Conservation (phyloP, 2,329 filamentous ascomycete genomes). For the Cladosporium sp. region DNA sequence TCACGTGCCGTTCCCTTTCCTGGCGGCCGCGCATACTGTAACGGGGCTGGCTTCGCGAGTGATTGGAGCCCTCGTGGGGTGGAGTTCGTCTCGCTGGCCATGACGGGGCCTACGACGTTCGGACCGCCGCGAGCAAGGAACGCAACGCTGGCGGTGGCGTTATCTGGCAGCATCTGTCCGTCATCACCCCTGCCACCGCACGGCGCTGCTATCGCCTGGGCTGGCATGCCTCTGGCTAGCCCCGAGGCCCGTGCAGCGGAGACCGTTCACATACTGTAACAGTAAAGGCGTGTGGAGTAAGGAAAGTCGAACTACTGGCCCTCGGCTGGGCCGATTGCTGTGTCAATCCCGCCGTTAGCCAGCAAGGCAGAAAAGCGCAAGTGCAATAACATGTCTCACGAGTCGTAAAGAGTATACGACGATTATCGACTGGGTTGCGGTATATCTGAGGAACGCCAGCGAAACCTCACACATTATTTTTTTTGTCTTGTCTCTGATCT, state of each 20-base stretch:
- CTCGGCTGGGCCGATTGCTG: not conserved
- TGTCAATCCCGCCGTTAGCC: not conserved
- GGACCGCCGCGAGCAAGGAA: conserved; percentile 14
- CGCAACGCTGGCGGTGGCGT: conserved; percentile 12
- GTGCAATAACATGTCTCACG: conserved; percentile 6
- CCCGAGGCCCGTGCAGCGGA: conserved; percentile 7
- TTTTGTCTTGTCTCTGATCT: too few species aligned
- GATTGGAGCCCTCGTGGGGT: not conserved
- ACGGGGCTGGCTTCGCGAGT: not conserved
- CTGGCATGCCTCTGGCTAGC: too few species aligned
- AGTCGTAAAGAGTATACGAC: conserved; percentile 7
- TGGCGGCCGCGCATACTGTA: not conserved
- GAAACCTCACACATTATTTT: too few species aligned
- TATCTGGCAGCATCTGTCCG: conserved; percentile 13
- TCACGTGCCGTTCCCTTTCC: conserved; percentile 12
- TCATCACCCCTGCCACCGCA: conserved; percentile 13
- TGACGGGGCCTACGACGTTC: too few species aligned
- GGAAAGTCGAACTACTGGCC: not conserved
- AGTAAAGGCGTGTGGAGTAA: not conserved
- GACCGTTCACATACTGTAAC: not conserved
- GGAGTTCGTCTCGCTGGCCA: conserved; percentile 10
- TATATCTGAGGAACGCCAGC: conserved; percentile 1
- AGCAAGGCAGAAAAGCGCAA: not conserved
- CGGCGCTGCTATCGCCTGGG: conserved; percentile 1
- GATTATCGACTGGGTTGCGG: conserved; percentile 7